Evolutionary conservation across 305 asterid species (phyloP), one percentile per base, ranked within the genome.

Genomic region (Fraxinus angustifolia): DNA sequence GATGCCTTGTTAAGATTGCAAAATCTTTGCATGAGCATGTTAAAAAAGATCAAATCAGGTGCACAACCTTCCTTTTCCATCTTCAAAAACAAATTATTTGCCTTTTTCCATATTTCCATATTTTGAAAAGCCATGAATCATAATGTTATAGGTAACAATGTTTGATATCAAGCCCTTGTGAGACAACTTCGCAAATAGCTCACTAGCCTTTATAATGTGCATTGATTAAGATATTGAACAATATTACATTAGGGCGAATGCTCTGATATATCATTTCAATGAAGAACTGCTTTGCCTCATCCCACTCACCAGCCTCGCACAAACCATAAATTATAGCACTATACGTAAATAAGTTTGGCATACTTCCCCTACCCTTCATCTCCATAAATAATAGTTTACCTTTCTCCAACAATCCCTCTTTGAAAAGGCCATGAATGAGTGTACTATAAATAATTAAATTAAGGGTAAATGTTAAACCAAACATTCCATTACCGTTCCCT

Each of bases 111-210:
- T 31, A 12, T 82, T 58, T 33, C 85, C 88, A 16, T 58, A 26
- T 42, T 36, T 84, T 65, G 83, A 84, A 45, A 82, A 84, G 30
- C 85, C 83, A 71, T 78, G 60, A 6, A 84, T 80, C 90, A 78
- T 50, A 0, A 50, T 14, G 6, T 16, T 50, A 4, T 50, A 50
- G 4, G 21, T 50, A 50, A 50, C 3, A 0, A 2, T 19, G 1
- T 3, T 8, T 1, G 60, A n/a, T 4, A 14, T 0, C 21, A 50
- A 50, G 8, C 21, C 21, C 8, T 50, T 16, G 3, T 50, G 19
- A 4, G n/a, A n/a, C 6, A 50, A 14, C 62, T 2, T 42, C n/a
- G 2, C 53, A 11, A 42, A 42, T 42, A 42, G 14, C 50, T 42
- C 50, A 2, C 16, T 42, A 11, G 50, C 50, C 0, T 5, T 31